A percentile compares a stretch with the other conserved stretches of the same genome.
Evolutionary conservation across 208 protist genomes (phyloP).

Genomic region (Tritrichomonas foetus): DNA sequence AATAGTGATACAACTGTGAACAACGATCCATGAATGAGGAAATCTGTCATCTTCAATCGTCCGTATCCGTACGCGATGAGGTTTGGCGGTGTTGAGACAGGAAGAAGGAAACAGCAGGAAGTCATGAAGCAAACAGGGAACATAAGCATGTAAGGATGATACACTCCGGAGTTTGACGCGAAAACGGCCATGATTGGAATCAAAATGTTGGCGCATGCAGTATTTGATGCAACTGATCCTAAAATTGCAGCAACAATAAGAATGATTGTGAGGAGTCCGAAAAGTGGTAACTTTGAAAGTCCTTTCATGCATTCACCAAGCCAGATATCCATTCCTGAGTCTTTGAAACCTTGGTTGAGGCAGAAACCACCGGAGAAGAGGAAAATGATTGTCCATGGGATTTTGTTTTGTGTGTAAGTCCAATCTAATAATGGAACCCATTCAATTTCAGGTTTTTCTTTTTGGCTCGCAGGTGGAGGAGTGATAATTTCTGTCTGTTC

Average conservation of each 20-base stretch:
- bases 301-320: background rate
- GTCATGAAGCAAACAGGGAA: constrained; percentile 18
- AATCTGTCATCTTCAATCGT: background rate
- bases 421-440: constrained; percentile 32
- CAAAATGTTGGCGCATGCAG: no score
- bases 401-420: constrained; percentile 8
- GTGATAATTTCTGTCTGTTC: no score
- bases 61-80: constrained; percentile 46
- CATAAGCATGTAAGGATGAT: constrained; percentile 49
- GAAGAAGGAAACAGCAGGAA: constrained; percentile 50
- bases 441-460: no score
- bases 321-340: constrained; percentile 7
- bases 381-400: constrained; percentile 50
- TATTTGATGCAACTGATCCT: constrained; percentile 38
- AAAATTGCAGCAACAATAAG: background rate
- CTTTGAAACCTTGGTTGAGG: constrained; percentile 44
- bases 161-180: background rate
- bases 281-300: background rate
- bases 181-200: constrained; percentile 39
- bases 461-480: background rate
- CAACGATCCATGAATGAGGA: background rate
- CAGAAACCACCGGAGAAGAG: constrained; percentile 50
- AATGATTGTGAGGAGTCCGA: background rate
- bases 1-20: background rate
- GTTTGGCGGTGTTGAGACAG: constrained; percentile 51